These are phyloP conservation scores for Misopates orontium DNA, from an alignment of 257 asterid species.

Conservation along the genomic window DNA sequence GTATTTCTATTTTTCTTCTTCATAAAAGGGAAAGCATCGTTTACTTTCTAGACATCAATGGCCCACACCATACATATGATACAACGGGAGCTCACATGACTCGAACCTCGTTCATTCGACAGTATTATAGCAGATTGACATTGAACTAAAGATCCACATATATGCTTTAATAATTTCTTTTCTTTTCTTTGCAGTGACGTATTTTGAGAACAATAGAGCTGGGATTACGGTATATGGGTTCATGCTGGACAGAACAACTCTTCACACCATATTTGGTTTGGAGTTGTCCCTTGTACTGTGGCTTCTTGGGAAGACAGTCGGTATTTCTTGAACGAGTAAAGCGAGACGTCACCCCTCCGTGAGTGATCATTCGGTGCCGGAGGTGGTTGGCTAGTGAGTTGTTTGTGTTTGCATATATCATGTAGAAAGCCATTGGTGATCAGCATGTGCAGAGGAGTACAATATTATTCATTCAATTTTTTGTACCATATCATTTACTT, in stretches of 20 bases:
- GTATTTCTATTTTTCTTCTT: too few species aligned
- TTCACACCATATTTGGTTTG: conserved; percentile 81
- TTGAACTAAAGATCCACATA: not conserved
- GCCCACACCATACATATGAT: too few species aligned
- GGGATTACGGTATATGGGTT: conserved; percentile 91
- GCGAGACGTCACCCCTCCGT: not conserved
- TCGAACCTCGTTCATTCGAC: too few species aligned
- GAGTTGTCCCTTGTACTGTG: conserved; percentile 82
- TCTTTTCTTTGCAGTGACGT: conserved; percentile 53
- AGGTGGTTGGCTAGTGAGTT: not conserved
- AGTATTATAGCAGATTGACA: too few species aligned
- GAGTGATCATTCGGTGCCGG: not conserved
- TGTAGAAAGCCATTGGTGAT: not conserved
- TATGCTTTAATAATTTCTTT: not conserved
- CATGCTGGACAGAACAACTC: conserved; percentile 78
- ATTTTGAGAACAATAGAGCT: conserved; percentile 85
- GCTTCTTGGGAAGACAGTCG: conserved; percentile 91
- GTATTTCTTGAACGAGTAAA: conserved; percentile 48
- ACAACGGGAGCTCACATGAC: too few species aligned
- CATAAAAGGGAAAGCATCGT: too few species aligned
- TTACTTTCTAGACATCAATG: too few species aligned
- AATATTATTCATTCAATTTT: conserved; percentile 10
- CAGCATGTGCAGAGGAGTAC: conserved; percentile 2
- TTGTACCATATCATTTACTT: not conserved
- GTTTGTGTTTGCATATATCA: conserved; percentile 7